These are phyloP conservation scores for Marsdenia floribunda DNA, from an alignment of 257 asterid genomes.

Conservation along the genomic window DNA sequence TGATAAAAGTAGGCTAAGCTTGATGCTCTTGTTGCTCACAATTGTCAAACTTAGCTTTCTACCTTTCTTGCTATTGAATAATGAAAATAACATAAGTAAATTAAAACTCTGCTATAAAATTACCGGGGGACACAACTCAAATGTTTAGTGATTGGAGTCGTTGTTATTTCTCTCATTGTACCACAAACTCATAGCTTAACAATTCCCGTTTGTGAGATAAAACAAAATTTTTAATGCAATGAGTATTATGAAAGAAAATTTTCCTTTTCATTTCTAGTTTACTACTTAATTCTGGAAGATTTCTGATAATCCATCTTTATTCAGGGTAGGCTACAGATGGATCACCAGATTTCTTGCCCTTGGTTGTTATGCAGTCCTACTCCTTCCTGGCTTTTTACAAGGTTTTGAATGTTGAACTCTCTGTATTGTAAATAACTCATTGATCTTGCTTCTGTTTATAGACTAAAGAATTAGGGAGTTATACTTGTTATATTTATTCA, in stretches of 20 bases:
- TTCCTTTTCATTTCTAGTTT: constrained; percentile 2
- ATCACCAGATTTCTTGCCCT: constrained; percentile 82
- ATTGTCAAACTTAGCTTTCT: neutral
- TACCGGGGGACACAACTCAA: no score
- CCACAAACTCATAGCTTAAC: neutral
- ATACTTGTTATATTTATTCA: neutral
- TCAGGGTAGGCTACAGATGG: constrained; percentile 96
- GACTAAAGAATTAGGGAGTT: neutral
- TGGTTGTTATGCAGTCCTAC: constrained; percentile 75
- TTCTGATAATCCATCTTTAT: constrained; percentile 37
- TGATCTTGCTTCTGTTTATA: neutral
- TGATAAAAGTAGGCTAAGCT: no score
- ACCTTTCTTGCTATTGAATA: neutral
- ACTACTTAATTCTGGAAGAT: constrained; percentile 5
- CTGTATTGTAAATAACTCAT: neutral
- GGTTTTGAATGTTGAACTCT: constrained; percentile 38
- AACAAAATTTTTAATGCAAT: neutral
- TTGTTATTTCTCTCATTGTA: neutral
- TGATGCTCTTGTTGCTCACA: no score
- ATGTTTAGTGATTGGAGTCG: neutral
- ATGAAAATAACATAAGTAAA: neutral
- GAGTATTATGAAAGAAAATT: neutral
- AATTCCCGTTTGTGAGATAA: neutral
- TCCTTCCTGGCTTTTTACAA: constrained; percentile 90
- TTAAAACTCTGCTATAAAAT: neutral